These are phyloP conservation scores for Wickerhamiella domercqiae DNA, from an alignment of 805 yeast genomes.

Conservation along the genomic window DNA sequence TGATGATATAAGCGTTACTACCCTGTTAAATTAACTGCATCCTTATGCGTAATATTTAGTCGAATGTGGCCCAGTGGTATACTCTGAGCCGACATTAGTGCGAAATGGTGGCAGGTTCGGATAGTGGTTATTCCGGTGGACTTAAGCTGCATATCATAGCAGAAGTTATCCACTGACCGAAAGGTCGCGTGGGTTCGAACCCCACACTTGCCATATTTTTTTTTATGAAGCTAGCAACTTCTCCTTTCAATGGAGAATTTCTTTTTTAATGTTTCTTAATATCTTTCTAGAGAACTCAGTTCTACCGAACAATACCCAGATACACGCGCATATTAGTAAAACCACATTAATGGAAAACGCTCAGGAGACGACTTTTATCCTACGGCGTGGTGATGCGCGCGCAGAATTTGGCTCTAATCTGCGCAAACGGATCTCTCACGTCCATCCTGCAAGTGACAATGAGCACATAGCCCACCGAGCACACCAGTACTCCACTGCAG, in stretches of 20 bases:
- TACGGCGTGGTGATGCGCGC: neutral
- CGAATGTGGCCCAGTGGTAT: slow-evolving; percentile 1
- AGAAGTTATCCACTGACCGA: slow-evolving; percentile 8
- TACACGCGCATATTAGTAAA: too few species aligned
- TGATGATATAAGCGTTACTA: too few species aligned
- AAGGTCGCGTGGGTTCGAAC: slow-evolving; percentile 12
- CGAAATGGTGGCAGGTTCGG: slow-evolving; percentile 7
- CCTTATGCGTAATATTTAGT: neutral
- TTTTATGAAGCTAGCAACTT: neutral
- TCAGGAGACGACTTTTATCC: neutral
- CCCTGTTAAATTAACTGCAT: too few species aligned
- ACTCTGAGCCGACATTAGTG: neutral
- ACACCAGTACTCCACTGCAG: neutral
- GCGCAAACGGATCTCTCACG: neutral
- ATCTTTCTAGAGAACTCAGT: slow-evolving; percentile 31
- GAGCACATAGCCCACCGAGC: neutral
- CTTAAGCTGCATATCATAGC: slow-evolving; percentile 4
- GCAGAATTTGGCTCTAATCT: neutral
- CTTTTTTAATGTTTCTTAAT: slow-evolving; percentile 45
- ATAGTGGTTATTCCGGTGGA: slow-evolving; percentile 11
- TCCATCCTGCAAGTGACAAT: neutral
- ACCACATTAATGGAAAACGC: too few species aligned
- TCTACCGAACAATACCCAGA: too few species aligned
- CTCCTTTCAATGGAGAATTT: slow-evolving; percentile 24
- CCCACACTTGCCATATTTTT: slow-evolving; percentile 8